Percentiles rank a stretch among this genome's conserved stretches.
phyloP scores from a whole-genome alignment of 352 stramenopile species.

The Phytophthora palmivora region DNA sequence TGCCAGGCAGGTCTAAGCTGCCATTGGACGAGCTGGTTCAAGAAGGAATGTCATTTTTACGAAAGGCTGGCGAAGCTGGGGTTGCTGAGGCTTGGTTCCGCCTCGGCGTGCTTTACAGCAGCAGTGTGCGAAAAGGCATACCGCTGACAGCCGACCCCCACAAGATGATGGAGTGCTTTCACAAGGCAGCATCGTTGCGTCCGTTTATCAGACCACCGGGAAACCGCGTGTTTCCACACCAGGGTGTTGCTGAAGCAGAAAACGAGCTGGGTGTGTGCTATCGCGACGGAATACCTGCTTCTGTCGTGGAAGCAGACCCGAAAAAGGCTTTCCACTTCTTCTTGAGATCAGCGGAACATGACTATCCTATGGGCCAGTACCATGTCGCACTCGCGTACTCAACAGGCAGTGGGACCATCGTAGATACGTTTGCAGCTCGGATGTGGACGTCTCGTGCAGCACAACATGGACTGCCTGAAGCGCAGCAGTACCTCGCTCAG shows the following conservation, averaged over 20 bases:
- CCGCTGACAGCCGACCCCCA: slow-evolving; percentile 29
- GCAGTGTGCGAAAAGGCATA: slow-evolving; percentile 25
- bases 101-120: slow-evolving; percentile 46
- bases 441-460: slow-evolving; percentile 48
- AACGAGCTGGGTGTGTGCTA: slow-evolving; percentile 48
- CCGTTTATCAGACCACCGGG: slow-evolving; percentile 45
- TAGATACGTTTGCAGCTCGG: slow-evolving; percentile 34
- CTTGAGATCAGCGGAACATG: slow-evolving; percentile 43
- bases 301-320: slow-evolving; percentile 23
- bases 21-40: slow-evolving; percentile 22
- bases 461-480: slow-evolving; percentile 40
- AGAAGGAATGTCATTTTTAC: slow-evolving; percentile 31
- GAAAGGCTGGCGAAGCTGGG: slow-evolving; percentile 39
- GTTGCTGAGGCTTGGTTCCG: slow-evolving; percentile 50
- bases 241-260: slow-evolving; percentile 46
- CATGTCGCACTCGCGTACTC: slow-evolving; percentile 42
- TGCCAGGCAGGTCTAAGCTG: slow-evolving; percentile 19
- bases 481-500: slow-evolving; percentile 34
- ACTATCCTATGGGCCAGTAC: slow-evolving; percentile 44
- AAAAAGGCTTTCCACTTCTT: slow-evolving; percentile 43
- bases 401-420: slow-evolving; percentile 32
- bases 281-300: slow-evolving; percentile 35
- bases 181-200: slow-evolving; percentile 37
- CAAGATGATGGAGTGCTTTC: slow-evolving; percentile 44
- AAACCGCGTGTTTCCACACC: slow-evolving; percentile 34